These are phyloP conservation scores for Cicer arietinum DNA, from an alignment of 306 rosid genomes.

Conservation along the genomic window DNA sequence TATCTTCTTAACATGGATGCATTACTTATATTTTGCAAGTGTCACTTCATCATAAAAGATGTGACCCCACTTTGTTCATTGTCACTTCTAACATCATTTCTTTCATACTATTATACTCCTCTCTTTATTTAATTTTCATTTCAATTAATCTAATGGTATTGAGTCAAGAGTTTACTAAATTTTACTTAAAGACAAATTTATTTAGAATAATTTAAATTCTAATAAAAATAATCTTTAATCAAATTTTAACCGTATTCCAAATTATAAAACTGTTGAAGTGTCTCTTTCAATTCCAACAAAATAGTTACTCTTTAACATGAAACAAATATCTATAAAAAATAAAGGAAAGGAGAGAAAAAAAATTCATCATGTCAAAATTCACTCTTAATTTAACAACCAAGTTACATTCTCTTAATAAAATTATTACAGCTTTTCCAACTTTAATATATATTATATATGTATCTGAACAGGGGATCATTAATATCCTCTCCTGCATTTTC, in stretches of 20 bases:
- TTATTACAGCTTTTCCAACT: conserved; percentile 40
- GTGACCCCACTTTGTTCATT: conserved; percentile 55
- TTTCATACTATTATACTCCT: conserved; percentile 27
- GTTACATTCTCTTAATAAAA: conserved; percentile 38
- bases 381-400: conserved; percentile 38
- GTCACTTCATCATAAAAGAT: conserved; percentile 49
- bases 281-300: conserved; percentile 31
- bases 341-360: neutral
- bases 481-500: conserved; percentile 34
- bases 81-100: conserved; percentile 46
- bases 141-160: no score
- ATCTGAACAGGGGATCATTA: conserved; percentile 37
- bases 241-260: no score
- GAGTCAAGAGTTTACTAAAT: no score
- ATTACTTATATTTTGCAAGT: conserved; percentile 18
- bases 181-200: no score
- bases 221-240: no score
- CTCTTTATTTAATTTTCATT: neutral
- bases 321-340: neutral
- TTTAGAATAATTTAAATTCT: no score
- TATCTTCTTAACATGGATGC: conserved; percentile 16
- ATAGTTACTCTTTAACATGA: conserved; percentile 31
- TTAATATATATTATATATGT: conserved; percentile 23
- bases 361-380: conserved; percentile 37
- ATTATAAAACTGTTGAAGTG: no score